These are phyloP conservation scores for Naganishia vaughanmartiniae DNA, from an alignment of 768 basidiomycete species.

Conservation along the genomic window DNA sequence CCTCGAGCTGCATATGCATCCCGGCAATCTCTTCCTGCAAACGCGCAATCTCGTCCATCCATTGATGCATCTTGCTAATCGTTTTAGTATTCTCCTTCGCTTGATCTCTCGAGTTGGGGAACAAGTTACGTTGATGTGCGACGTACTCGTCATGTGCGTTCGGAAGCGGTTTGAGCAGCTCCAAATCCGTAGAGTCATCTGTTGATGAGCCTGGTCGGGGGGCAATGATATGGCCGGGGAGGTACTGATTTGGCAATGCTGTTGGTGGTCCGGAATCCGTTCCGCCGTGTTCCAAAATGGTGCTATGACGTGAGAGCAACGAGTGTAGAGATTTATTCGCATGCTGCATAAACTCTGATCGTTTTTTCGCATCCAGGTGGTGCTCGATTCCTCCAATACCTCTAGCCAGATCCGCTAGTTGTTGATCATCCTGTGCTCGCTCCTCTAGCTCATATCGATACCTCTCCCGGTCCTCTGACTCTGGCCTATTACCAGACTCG, in stretches of 20 bases:
- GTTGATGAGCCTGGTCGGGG: background rate
- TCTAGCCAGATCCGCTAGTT: background rate
- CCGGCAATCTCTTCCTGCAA: slow-evolving; percentile 14
- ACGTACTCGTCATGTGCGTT: slow-evolving; percentile 15
- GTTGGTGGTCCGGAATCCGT: slow-evolving; percentile 18
- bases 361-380: background rate
- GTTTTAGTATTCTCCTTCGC: slow-evolving; percentile 1
- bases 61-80: slow-evolving; percentile 8
- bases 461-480: background rate
- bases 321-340: slow-evolving; percentile 14
- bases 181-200: slow-evolving; percentile 8
- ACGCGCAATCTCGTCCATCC: slow-evolving; percentile 13
- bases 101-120: background rate
- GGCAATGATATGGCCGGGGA: background rate
- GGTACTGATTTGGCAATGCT: background rate
- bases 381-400: background rate
- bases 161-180: background rate
- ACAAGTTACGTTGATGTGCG: background rate
- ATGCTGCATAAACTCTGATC: slow-evolving; percentile 19
- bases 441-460: background rate
- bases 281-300: slow-evolving; percentile 6
- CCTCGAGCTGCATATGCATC: slow-evolving; percentile 23
- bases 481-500: background rate
- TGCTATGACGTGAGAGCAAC: background rate
- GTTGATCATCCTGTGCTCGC: background rate